A percentile compares a stretch with the other conserved stretches of the same genome.
Evolutionary conservation across 2,329 filamentous ascomycete genomes (phyloP).

Genomic region (Alternaria conjuncta): DNA sequence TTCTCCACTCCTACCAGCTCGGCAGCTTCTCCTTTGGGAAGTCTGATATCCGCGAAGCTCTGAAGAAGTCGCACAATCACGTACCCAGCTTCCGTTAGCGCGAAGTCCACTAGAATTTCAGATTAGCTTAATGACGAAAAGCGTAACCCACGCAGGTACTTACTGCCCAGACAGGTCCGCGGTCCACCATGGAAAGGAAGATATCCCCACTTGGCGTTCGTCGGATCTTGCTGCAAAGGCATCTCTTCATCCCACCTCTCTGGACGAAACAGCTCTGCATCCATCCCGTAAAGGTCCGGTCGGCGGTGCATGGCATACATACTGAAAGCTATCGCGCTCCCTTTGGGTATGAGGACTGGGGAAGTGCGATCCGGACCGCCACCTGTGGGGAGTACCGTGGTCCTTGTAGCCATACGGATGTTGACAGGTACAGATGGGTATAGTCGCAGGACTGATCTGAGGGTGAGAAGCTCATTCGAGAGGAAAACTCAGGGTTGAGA

Average conservation of each 20-base stretch:
- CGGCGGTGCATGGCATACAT: slow-evolving; percentile 42
- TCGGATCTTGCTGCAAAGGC: neutral
- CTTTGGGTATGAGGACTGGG: slow-evolving; percentile 42
- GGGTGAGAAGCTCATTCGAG: fast-evolving
- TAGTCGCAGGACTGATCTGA: slow-evolving; percentile 44
- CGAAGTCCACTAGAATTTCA: neutral
- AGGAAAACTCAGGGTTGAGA: neutral
- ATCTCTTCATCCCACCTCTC: slow-evolving; percentile 38
- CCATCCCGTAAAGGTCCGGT: slow-evolving; percentile 43
- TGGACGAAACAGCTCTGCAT: slow-evolving; percentile 43
- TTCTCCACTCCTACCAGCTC: neutral
- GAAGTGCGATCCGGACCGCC: slow-evolving; percentile 37
- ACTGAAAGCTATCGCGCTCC: slow-evolving; percentile 26
- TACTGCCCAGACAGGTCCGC: slow-evolving; percentile 32
- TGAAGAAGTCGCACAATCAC: neutral
- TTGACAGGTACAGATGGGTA: slow-evolving; percentile 41
- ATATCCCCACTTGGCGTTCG: slow-evolving; percentile 30
- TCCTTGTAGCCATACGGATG: slow-evolving; percentile 24
- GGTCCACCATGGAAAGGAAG: slow-evolving; percentile 41
- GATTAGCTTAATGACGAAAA: too few relatives aligned
- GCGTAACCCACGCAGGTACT: neutral
- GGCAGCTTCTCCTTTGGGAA: neutral
- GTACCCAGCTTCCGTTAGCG: neutral
- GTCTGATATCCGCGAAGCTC: neutral
- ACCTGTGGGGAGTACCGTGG: slow-evolving; percentile 38